Evolutionary conservation across 2,329 filamentous ascomycete species (phyloP).

Genomic region (Sphaerostilbella broomeana): DNA sequence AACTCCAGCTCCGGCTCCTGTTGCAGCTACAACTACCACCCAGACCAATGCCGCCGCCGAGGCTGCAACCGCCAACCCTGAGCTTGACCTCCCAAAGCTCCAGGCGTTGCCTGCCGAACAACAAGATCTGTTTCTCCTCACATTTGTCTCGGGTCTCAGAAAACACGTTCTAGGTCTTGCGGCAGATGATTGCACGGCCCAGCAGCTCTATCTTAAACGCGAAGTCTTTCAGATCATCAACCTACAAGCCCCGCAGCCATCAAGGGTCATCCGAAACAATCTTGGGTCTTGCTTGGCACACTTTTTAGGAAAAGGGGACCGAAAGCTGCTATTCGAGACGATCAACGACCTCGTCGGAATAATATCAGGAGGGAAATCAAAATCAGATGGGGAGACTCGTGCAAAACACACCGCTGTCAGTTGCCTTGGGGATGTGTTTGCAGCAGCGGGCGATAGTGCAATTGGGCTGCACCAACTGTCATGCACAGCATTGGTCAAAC

Average conservation of each 20-base stretch:
- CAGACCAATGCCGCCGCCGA: constrained; percentile 29
- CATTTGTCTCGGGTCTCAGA: constrained; percentile 75
- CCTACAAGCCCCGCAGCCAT: constrained; percentile 74
- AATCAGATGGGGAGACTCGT: constrained; percentile 67
- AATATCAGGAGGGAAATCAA: constrained; percentile 65
- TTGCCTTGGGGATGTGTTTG: constrained; percentile 84
- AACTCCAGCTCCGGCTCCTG: constrained; percentile 24
- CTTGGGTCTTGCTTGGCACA: constrained; percentile 76
- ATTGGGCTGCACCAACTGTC: constrained; percentile 74
- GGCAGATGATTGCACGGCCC: constrained; percentile 73
- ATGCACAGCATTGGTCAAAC: constrained; percentile 65
- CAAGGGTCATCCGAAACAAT: constrained; percentile 83
- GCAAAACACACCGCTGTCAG: constrained; percentile 81
- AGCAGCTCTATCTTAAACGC: constrained; percentile 88
- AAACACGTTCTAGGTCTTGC: constrained; percentile 71
- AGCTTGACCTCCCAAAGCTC: constrained; percentile 86
- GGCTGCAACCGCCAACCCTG: constrained; percentile 51
- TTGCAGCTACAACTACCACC: constrained; percentile 17
- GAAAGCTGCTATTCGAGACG: constrained; percentile 88
- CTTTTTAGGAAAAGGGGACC: constrained; percentile 77
- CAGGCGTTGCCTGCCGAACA: constrained; percentile 87
- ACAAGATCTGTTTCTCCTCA: constrained; percentile 89
- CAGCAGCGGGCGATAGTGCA: constrained; percentile 87
- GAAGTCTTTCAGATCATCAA: constrained; percentile 91
- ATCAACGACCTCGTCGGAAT: constrained; percentile 80